Evolutionary conservation across 2,329 filamentous ascomycete species (phyloP).

Genomic region (Pseudomassariella vexata): DNA sequence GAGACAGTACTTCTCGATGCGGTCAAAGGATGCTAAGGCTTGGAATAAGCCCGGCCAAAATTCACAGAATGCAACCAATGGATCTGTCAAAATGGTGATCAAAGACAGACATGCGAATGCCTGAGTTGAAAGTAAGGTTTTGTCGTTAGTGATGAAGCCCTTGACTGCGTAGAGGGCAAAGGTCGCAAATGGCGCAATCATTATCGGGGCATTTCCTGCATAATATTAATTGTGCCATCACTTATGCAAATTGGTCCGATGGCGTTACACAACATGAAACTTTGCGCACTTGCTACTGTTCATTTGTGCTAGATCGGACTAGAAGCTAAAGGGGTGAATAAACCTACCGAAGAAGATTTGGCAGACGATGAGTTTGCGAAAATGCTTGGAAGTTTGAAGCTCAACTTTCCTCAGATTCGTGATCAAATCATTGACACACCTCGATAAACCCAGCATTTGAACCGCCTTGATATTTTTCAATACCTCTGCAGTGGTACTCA

Average conservation of each 20-base stretch:
- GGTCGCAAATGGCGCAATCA: slow-evolving; percentile 17
- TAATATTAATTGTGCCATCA: not conserved
- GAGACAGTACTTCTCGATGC: slow-evolving; percentile 14
- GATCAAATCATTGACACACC: not conserved
- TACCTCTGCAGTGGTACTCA: slow-evolving; percentile 32
- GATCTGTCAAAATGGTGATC: slow-evolving; percentile 12
- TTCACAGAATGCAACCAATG: slow-evolving; percentile 13
- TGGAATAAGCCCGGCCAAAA: slow-evolving; percentile 11
- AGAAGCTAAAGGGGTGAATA: too few relatives aligned
- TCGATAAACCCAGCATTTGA: not conserved
- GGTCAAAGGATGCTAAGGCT: slow-evolving; percentile 13
- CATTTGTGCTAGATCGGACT: too few relatives aligned
- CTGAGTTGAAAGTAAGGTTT: slow-evolving; percentile 9
- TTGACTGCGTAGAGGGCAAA: slow-evolving; percentile 21
- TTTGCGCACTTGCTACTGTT: too few relatives aligned
- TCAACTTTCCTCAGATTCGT: not conserved
- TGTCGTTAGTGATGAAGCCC: slow-evolving; percentile 9
- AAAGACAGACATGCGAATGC: slow-evolving; percentile 15
- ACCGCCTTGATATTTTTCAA: slow-evolving; percentile 29
- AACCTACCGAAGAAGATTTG: slow-evolving; percentile 1
- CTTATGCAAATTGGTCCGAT: too few relatives aligned
- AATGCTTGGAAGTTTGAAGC: not conserved
- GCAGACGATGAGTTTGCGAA: not conserved
- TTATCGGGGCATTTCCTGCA: slow-evolving; percentile 2
- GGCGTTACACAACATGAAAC: too few relatives aligned